Base-by-base conservation (phyloP, 805 yeast species). In the Cyberlindnera lachancei region DNA sequence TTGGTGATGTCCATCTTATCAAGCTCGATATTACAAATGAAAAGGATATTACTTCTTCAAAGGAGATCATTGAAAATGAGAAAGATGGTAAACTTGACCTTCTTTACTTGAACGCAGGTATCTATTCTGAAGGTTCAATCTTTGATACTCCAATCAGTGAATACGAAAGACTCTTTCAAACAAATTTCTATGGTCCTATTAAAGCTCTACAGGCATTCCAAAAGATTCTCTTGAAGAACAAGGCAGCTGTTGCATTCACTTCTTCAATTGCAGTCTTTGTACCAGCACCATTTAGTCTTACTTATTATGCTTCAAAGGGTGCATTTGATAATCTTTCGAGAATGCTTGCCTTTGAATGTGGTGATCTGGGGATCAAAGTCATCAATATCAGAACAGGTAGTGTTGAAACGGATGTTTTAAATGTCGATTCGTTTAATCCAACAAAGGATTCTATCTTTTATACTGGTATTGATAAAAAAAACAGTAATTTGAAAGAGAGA, bases 31-130 rank as follows among this genome's bases (percentile, higher is more conserved):
- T 66, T 27, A 57, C 65, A 18, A 35, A 41, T 15, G 10, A 44
- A 2, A 57, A 55, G 12, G 53, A 54, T 18, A 52, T 62, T 16
- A 32, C 43, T 20, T 23, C 35, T 13, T 53, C 56, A 12, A 47
- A 50, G 5, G 41, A 45, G 6, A 20, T 45, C 1, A 43, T 61
- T 11, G 47, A 44, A 16, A 31, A 38, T 5, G 45, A 53, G 17
- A 55, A 57, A 18, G 58, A 52, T 8, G 66, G 64, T 1, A 37
- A 35, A 18, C 41, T 66, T 22, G 60, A 64, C 33, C 42, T 63
- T 6, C 48, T 66, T 19, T 65, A 57, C 47, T 59, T 64, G 40
- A 66, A 65, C 38, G 70, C 68, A 8, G 70, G 70, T 12, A 25
- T 40, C 9, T 20, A 36, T 9, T 18, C 21, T 6, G 20, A 25